phyloP scores from a whole-genome alignment of 1,139 yeast genomes.

The Geotrichum candidum region DNA sequence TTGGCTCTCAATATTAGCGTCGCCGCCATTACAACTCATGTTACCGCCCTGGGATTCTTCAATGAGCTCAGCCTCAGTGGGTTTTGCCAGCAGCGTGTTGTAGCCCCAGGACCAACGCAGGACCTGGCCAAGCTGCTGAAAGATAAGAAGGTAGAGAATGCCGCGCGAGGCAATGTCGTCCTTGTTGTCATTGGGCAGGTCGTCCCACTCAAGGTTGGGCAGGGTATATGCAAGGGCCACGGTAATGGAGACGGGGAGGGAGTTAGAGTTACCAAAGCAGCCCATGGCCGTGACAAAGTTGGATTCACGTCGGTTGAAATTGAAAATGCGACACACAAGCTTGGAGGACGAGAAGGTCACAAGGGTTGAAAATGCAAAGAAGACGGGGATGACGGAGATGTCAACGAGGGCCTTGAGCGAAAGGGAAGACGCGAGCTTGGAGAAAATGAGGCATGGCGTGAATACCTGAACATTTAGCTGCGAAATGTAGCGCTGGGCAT shows the following conservation, averaged over 20 bases:
- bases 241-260: conserved; percentile 58
- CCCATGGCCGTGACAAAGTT: conserved; percentile 87
- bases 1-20: conserved; percentile 1
- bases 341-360: conserved; percentile 55
- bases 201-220: conserved; percentile 72
- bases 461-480: conserved; percentile 70
- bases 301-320: conserved; percentile 56
- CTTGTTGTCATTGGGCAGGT: conserved; percentile 54
- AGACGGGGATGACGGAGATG: conserved; percentile 65
- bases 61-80: conserved; percentile 27
- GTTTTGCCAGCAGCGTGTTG: conserved; percentile 57
- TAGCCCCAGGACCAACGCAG: conserved; percentile 93
- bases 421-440: conserved; percentile 70
- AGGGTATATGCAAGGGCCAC: conserved; percentile 64
- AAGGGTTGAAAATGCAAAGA: conserved; percentile 58
- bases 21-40: conserved; percentile 2
- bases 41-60: conserved; percentile 15
- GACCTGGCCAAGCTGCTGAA: conserved; percentile 81
- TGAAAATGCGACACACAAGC: conserved; percentile 43
- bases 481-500: conserved; percentile 61
- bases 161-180: conserved; percentile 79
- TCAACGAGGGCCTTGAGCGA: conserved; percentile 62
- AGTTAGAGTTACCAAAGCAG: conserved; percentile 75
- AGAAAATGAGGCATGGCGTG: conserved; percentile 78
- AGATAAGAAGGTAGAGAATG: conserved; percentile 64